Evolutionary conservation across 164 flowering plant genomes (phyloP), one percentile per base, ranked within the genome.

Genomic region (Tinospora cordifolia): DNA sequence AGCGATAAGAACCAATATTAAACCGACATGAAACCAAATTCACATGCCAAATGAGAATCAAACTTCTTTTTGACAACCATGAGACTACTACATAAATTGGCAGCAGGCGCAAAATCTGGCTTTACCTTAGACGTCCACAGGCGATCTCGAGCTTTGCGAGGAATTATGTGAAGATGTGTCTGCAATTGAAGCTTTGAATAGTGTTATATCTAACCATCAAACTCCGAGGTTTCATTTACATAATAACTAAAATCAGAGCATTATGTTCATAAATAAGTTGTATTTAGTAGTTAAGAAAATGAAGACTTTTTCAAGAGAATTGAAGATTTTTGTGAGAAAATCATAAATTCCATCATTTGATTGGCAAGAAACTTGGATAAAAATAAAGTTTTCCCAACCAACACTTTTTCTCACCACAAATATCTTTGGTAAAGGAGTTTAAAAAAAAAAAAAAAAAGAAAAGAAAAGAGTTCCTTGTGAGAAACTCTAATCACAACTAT

Each of bases 111-210:
- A 51, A 30, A 40, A 26, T 9, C 19, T 54, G 60, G 0, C 6
- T 69, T 62, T 84, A 93, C 98, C 95, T 93, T 84, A 8, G 98
- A 89, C 57, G 84, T 78, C 98, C 98, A 93, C 57, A 93, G 76
- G 72, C 85, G 79, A 69, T 93, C 98, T 30, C 74, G 69, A 69
- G 81, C 87, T 74, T 86, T 93, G 7, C 98, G 90, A 19, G 97
- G 98, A 65, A 93, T 88, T 78, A 90, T 87, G 69, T 93, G 97
- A 68, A 93, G 82, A 77, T 93, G 98, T 8, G 95, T 90, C 98
- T 90, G 87, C 75, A 80, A 70, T 62, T 30, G 34, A 24, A 51
- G 44, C 14, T 57, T 34, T 22, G 62, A 54, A 63, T 25, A 15
- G 68, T 34, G 30, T 60, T 22, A 63, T 62, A 17, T 40, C 7